Conservation (phyloP, 1,139 yeast genomes). For the Suhomyces chickasaworum region DNA sequence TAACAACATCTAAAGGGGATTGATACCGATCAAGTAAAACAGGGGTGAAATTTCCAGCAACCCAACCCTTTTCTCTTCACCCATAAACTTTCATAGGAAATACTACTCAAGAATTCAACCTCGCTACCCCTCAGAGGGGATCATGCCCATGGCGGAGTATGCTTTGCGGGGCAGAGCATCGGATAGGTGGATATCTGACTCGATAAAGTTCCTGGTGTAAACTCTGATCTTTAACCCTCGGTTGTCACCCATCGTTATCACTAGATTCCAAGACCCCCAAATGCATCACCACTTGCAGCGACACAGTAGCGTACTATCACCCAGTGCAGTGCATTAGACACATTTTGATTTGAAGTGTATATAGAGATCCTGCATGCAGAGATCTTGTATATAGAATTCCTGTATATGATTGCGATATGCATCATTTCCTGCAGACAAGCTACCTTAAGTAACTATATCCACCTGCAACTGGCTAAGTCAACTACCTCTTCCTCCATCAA, state of each 20-base stretch:
- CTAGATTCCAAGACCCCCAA: neutral
- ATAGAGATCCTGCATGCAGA: too few relatives aligned
- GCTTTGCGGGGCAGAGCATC: neutral
- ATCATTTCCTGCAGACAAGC: neutral
- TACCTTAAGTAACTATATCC: too few relatives aligned
- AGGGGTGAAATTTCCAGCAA: too few relatives aligned
- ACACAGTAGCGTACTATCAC: too few relatives aligned
- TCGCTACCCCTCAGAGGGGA: neutral
- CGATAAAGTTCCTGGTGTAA: neutral
- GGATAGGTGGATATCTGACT: neutral
- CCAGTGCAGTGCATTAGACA: too few relatives aligned
- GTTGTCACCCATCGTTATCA: neutral
- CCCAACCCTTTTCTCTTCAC: too few relatives aligned
- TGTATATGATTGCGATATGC: neutral
- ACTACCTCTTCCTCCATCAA: neutral
- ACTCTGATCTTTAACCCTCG: neutral
- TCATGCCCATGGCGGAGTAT: neutral
- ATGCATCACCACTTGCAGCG: too few relatives aligned
- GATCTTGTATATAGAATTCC: neutral
- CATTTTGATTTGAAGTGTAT: too few relatives aligned
- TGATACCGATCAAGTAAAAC: too few relatives aligned
- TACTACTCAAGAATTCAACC: too few relatives aligned
- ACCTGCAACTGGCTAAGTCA: too few relatives aligned
- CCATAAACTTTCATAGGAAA: neutral
- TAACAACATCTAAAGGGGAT: too few relatives aligned